Evolutionary conservation across 2,329 filamentous ascomycete species (phyloP), one percentile per base, ranked within the genome.

Genomic region (Beauveria sp.): DNA sequence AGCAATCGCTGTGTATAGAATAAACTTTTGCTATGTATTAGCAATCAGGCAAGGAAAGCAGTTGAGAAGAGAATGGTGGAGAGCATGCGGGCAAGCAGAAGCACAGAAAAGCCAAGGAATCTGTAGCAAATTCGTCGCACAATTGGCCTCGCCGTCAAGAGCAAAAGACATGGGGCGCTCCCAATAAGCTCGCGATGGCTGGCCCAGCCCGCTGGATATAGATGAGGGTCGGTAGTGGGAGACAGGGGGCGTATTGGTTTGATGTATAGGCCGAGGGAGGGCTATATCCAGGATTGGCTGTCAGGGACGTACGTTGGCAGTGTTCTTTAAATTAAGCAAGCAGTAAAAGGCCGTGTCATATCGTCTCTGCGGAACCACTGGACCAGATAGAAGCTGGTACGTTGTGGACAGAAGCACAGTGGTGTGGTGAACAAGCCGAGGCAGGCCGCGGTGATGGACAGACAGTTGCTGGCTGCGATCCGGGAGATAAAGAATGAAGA

Each of bases 1-100:
- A 50, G 58, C 58, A 61, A 61, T 61, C 58, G 58, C 43, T 30
- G 18, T 10, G 51, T 55, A 43, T 61, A 28, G 30, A 48, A n/a
- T 40, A n/a, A 50, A n/a, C 44, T 30, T 50, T 37, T 26, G 51
- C 41, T 16, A n/a, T n/a, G 41, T 14, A 30, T 61, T 61, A 61
- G 58, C 57, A 53, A 59, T 40, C 57, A 59, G 48, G 6, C 40
- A 26, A 26, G 50, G 50, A 46, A 52, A 47, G 12, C 20, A 54
- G 47, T 26, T 20, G 41, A 12, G 40, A 47, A 47, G 14, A 37
- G 20, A 40, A 34, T 37, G 34, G 34, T 14, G 12, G 16, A 54
- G n/a, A n/a, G 22, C 10, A 28, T 47, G n/a, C 20, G 24, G 26
- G 28, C 24, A 30, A n/a, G 26, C 26, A 40, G 41, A 28, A 40